Percentiles rank a stretch among this genome's conserved stretches.
Evolutionary conservation across 2,329 filamentous ascomycete genomes (phyloP).

Genomic region (Calonectria ilicicola): DNA sequence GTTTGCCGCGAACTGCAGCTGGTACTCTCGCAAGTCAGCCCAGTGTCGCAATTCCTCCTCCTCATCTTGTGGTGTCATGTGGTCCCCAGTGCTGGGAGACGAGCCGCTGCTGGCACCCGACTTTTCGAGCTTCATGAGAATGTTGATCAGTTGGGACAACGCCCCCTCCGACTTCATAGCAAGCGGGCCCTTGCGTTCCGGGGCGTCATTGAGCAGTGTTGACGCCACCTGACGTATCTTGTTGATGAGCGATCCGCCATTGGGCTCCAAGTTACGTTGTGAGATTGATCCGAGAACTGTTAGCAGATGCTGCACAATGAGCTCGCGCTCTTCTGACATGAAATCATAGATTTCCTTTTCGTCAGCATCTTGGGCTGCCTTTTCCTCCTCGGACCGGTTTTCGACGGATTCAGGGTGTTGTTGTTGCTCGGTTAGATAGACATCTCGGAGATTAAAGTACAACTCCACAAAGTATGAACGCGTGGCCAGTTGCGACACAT

Average conservation of each 20-base stretch:
- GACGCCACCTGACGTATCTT: conserved; percentile 89
- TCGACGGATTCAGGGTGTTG: conserved; percentile 50
- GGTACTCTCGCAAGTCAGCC: conserved; percentile 84
- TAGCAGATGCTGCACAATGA: conserved; percentile 84
- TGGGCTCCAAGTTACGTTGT: conserved; percentile 86
- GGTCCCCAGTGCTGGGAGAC: conserved; percentile 45
- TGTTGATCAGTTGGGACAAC: conserved; percentile 78
- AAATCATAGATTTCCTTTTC: conserved; percentile 66
- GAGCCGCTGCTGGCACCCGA: conserved; percentile 56
- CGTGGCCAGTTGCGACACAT: conserved; percentile 83
- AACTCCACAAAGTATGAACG: conserved; percentile 88
- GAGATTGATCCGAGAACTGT: conserved; percentile 81
- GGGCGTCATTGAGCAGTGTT: conserved; percentile 75
- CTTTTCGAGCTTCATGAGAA: conserved; percentile 80
- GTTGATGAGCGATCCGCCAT: conserved; percentile 74
- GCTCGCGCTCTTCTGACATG: conserved; percentile 81
- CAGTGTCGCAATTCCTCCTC: conserved; percentile 82
- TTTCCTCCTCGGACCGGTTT: conserved; percentile 51
- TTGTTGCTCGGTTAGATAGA: conserved; percentile 64
- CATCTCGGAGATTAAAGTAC: conserved; percentile 82
- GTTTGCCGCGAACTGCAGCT: conserved; percentile 76
- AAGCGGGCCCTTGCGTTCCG: conserved; percentile 62
- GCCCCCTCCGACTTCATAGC: conserved; percentile 75
- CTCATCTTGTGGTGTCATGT: conserved; percentile 70
- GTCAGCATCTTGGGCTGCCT: conserved; percentile 53